Evolutionary conservation across 441 rosid species (phyloP), one percentile per base, ranked within the genome.

Genomic region (Viola pubescens): DNA sequence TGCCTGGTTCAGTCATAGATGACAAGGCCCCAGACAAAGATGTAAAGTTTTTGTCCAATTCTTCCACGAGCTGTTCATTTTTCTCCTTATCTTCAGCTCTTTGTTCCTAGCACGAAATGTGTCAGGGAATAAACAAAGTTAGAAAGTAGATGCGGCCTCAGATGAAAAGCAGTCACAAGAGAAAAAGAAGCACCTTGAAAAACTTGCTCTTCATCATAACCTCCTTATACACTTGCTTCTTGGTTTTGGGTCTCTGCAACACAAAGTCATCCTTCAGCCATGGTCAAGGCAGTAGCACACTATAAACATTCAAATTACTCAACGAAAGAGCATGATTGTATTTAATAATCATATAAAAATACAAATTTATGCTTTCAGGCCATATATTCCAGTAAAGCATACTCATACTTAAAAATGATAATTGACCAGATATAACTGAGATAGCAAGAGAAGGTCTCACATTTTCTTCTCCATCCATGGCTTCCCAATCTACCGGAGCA

Each of bases 141-240:
- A 58, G 47, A 47, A 52, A 34, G 64, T 12, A 68, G 39, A 40
- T 13, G 43, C 4, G 38, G 14, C 53, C 48, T 44, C 51, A 56
- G 50, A 40, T n/a, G 34, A 26, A 45, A 65, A 62, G 41, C 43
- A 59, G 39, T 48, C 38, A 48, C 42, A 62, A 38, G 57, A 45
- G 64, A 38, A 61, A 9, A 46, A 55, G 48, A 45, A 52, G 59
- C 72, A 92, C 97, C 98, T 80, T 92, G 78, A 82, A 92, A 84
- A 72, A 78, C 74, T 92, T 92, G 86, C 96, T 89, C 82, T 92
- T 92, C 81, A 87, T 73, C 65, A 89, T 92, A 62, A 92, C 77
- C 83, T 92, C 96, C 65, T 81, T 80, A 96, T 84, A 89, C 12
- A 86, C 81, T 81, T 92, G 94, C 70, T 87, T 92, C 78, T 92